A percentile compares a stretch with the other conserved stretches of the same genome.
These are phyloP conservation scores for Penicillium paxilli DNA, from an alignment of 495 filamentous ascomycete species.

Conservation along the genomic window DNA sequence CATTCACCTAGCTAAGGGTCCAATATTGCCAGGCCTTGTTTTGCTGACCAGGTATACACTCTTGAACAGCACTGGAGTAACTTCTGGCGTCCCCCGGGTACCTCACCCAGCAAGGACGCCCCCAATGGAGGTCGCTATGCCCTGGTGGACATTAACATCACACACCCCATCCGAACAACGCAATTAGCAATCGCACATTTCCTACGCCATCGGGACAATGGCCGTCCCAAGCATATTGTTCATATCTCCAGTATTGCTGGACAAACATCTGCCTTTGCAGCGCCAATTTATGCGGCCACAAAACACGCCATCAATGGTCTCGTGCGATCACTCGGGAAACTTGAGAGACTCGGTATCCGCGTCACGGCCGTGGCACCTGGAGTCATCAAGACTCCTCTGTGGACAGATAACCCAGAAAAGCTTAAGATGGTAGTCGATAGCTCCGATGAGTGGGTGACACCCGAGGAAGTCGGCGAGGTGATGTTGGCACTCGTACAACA, in stretches of 20 bases:
- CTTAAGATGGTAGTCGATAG: conserved; percentile 50
- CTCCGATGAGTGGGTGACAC: conserved; percentile 59
- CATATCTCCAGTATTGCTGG: conserved; percentile 65
- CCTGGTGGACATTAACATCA: conserved; percentile 65
- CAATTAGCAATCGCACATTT: conserved; percentile 66
- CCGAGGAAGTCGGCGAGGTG: conserved; percentile 63
- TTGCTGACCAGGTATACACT: not conserved
- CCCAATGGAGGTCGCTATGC: conserved; percentile 51
- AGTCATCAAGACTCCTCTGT: conserved; percentile 66
- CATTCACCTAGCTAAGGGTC: not conserved
- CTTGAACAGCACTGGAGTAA: conserved; percentile 53
- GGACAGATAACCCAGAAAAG: conserved; percentile 70
- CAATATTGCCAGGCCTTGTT: not conserved
- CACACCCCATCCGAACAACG: conserved; percentile 66
- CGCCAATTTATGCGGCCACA: conserved; percentile 60
- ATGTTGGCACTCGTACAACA: conserved; percentile 63
- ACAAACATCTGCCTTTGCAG: conserved; percentile 48
- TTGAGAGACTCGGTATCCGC: conserved; percentile 56
- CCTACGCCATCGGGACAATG: conserved; percentile 31
- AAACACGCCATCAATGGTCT: conserved; percentile 66
- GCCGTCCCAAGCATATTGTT: conserved; percentile 51
- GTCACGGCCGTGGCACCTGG: conserved; percentile 69
- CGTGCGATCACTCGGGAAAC: conserved; percentile 50
- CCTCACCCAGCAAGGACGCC: conserved; percentile 48
- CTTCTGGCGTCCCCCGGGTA: conserved; percentile 67